Evolutionary conservation across 106 monocot genomes (phyloP).

Genomic region (Hemerocallis citrina): DNA sequence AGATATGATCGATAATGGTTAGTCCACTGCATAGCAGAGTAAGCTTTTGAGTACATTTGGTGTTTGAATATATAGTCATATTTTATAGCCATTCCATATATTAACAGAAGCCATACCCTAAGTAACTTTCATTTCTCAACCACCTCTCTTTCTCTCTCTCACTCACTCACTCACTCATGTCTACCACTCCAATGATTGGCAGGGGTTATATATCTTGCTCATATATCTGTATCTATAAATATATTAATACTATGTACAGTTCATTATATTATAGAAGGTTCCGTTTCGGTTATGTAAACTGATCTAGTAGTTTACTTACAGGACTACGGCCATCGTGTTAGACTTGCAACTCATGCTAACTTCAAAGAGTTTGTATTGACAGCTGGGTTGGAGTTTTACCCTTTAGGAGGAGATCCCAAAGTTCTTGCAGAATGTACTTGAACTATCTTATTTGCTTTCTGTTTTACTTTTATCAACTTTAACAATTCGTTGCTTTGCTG

Average conservation of each 20-base stretch:
- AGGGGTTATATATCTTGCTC: background rate
- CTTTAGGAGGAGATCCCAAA: constrained; percentile 92
- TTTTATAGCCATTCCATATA: no score
- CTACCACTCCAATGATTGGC: no score
- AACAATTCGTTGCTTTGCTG: background rate
- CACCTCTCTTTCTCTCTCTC: no score
- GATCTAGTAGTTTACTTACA: constrained; percentile 24
- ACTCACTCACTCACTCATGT: no score
- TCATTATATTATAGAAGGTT: background rate
- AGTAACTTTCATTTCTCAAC: no score
- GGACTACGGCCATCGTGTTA: constrained; percentile 94
- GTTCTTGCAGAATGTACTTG: constrained; percentile 86
- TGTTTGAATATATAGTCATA: no score
- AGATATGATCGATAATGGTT: no score
- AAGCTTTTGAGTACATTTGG: no score
- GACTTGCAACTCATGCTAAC: constrained; percentile 95
- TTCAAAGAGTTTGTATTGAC: constrained; percentile 94
- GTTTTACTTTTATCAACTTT: no score
- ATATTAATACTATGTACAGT: background rate
- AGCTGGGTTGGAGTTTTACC: constrained; percentile 91
- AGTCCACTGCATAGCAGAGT: no score
- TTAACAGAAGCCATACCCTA: no score
- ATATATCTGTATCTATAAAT: background rate
- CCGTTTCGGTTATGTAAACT: background rate
- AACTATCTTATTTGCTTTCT: background rate